Evolutionary conservation across 1,139 yeast genomes (phyloP).

Genomic region (Candida tropicalis): DNA sequence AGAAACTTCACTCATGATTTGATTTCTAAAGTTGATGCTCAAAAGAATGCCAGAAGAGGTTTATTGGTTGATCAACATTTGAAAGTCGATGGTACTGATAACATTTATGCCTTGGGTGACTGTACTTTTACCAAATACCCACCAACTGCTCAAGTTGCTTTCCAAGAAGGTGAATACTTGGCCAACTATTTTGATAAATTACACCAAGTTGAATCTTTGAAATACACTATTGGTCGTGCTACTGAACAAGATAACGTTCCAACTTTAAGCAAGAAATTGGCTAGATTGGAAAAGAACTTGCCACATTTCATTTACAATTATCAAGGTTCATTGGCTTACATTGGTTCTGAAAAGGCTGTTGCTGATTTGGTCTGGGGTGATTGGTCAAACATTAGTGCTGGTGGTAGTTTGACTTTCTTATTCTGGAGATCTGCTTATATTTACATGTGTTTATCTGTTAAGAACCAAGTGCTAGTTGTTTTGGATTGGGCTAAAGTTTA

Average conservation of each 20-base stretch:
- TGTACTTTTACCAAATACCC: conserved; percentile 90
- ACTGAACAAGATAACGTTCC: conserved; percentile 37
- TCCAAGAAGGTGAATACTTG: conserved; percentile 88
- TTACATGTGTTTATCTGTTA: conserved; percentile 87
- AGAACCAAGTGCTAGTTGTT: conserved; percentile 82
- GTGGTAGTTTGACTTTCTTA: conserved; percentile 84
- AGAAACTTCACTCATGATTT: conserved; percentile 73
- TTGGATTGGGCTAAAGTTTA: conserved; percentile 88
- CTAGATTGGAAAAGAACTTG: conserved; percentile 46
- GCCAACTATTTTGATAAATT: conserved; percentile 71
- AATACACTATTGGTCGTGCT: conserved; percentile 37
- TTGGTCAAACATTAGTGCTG: conserved; percentile 77
- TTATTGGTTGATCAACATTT: conserved; percentile 80
- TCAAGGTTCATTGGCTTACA: conserved; percentile 78
- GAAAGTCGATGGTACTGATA: conserved; percentile 81
- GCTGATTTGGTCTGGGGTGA: conserved; percentile 92
- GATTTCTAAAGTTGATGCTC: conserved; percentile 73
- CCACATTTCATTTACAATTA: conserved; percentile 65
- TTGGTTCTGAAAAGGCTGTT: conserved; percentile 90
- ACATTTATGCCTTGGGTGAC: conserved; percentile 90
- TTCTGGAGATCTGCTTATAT: conserved; percentile 96
- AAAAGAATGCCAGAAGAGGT: conserved; percentile 88
- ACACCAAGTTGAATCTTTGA: conserved; percentile 66
- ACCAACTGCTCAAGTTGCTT: conserved; percentile 97
- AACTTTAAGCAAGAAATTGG: conserved; percentile 42